Evolutionary conservation across 2,329 filamentous ascomycete species (phyloP), one percentile per base, ranked within the genome.

Genomic region (Beauveria scarabaeidicola): DNA sequence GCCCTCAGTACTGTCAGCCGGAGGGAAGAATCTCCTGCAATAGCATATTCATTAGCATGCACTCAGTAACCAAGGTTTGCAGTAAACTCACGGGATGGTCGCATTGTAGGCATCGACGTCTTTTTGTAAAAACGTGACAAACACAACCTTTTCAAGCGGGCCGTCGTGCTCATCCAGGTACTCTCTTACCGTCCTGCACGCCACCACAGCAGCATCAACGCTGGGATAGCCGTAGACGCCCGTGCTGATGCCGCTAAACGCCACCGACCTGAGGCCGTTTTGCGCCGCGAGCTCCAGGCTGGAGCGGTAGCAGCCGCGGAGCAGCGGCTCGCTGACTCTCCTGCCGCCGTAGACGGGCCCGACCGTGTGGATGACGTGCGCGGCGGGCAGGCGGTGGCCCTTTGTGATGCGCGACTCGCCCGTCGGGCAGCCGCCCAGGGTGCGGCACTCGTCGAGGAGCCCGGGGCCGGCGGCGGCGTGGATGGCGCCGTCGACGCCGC

Each of bases 401-500:
- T 76, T 72, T 0, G 94, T 97, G 68, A 96, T 91, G 71, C 93
- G 93, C 27, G 91, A 89, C 27, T 82, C 78, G 54, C 94, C 93
- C 0, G 90, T 93, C 1, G 65, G 72, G 71, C 92, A 97, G 54
- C 91, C 89, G 52, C 79, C 70, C 2, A 97, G 78, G 0, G 71
- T 80, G n/a, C 75, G 73, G 73, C 93, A 97, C 75, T 94, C 93
- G 9, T 77, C 68, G 21, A 86, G 64, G 0, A 97, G 82, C 0
- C 73, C 72, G 0, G 75, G 81, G 0, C 94, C 94, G 1, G 94
- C 93, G 44, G 88, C 91, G 32, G 81, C 74, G 71, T 97, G 94
- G 66, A 97, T 97, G 29, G 91, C 89, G 44, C 88, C 89, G 68
- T 92, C 88, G 17, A 97, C 91, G 40, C 94, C 94, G n/a, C 91